These are phyloP conservation scores for Rhazya stricta DNA, from an alignment of 257 asterid genomes.

Conservation along the genomic window DNA sequence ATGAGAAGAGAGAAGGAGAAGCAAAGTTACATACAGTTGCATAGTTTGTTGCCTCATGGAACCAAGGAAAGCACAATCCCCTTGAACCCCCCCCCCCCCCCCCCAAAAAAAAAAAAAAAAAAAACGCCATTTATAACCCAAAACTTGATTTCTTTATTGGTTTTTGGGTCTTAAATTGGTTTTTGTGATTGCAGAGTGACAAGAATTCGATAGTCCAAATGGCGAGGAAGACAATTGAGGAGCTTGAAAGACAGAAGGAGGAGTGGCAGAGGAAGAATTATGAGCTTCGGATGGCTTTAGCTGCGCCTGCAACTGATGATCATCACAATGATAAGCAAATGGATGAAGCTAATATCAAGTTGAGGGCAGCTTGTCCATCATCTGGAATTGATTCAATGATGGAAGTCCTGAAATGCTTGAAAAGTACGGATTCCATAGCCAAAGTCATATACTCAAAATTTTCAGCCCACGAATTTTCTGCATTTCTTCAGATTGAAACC, in stretches of 20 bases:
- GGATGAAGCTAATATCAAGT: constrained; percentile 27
- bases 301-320: neutral
- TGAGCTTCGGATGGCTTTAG: constrained; percentile 25
- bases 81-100: neutral
- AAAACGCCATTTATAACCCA: neutral
- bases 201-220: constrained; percentile 41
- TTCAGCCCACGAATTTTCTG: constrained; percentile 28
- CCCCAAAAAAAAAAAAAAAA: no score
- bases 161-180: neutral
- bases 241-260: constrained; percentile 19
- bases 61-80: constrained; percentile 37
- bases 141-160: neutral
- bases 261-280: constrained; percentile 21
- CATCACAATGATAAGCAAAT: neutral
- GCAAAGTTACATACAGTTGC: constrained; percentile 32
- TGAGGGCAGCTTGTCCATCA: constrained; percentile 37
- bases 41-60: constrained; percentile 36
- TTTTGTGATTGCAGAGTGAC: constrained; percentile 31
- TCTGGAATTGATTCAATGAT: constrained; percentile 49
- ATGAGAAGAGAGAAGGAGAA: constrained; percentile 46
- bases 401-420: constrained; percentile 39
- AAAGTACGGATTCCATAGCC: constrained; percentile 16
- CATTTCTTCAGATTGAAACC: constrained; percentile 27
- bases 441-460: constrained; percentile 26
- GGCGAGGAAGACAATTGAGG: constrained; percentile 35